Percentiles rank a stretch among this genome's conserved stretches.
phyloP scores from a whole-genome alignment of 2,329 filamentous ascomycete species.

The Dactylellina drechsleri region DNA sequence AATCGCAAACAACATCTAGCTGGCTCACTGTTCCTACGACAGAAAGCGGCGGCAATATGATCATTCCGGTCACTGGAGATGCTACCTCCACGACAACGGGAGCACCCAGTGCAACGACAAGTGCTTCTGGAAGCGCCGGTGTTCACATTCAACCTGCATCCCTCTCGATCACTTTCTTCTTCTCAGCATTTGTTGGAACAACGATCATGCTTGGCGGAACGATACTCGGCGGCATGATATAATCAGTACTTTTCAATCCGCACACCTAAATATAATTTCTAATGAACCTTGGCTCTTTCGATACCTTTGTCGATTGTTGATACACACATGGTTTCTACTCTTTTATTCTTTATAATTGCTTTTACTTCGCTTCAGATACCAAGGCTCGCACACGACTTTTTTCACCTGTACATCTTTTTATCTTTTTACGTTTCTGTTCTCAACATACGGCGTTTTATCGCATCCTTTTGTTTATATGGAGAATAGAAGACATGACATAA shows the following conservation, averaged over 20 bases:
- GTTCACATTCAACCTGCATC: slow-evolving; percentile 36
- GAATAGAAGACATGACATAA: not conserved
- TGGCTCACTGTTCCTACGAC: not conserved
- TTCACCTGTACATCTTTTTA: slow-evolving; percentile 8
- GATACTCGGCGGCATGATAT: slow-evolving; percentile 31
- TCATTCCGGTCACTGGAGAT: slow-evolving; percentile 14
- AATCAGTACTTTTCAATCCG: not conserved
- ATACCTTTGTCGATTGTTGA: too few relatives aligned
- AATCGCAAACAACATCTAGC: not conserved
- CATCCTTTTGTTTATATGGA: not conserved
- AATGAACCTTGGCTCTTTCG: slow-evolving; percentile 16
- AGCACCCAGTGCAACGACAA: slow-evolving; percentile 18
- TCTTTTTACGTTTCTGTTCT: not conserved
- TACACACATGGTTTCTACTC: not conserved
- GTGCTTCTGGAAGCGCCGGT: slow-evolving; percentile 16
- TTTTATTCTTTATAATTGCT: slow-evolving; percentile 2
- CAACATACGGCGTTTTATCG: slow-evolving; percentile 17
- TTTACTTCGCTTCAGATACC: slow-evolving; percentile 34
- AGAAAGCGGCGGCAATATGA: slow-evolving; percentile 5
- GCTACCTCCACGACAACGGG: slow-evolving; percentile 5
- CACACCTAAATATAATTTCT: slow-evolving; percentile 35
- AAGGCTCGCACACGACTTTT: slow-evolving; percentile 6
- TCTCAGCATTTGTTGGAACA: slow-evolving; percentile 31
- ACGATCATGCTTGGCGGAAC: slow-evolving; percentile 43
- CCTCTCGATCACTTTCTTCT: slow-evolving; percentile 33